Evolutionary conservation across 2,329 filamentous ascomycete species (phyloP).

Genomic region (Calonectria hongkongensis): DNA sequence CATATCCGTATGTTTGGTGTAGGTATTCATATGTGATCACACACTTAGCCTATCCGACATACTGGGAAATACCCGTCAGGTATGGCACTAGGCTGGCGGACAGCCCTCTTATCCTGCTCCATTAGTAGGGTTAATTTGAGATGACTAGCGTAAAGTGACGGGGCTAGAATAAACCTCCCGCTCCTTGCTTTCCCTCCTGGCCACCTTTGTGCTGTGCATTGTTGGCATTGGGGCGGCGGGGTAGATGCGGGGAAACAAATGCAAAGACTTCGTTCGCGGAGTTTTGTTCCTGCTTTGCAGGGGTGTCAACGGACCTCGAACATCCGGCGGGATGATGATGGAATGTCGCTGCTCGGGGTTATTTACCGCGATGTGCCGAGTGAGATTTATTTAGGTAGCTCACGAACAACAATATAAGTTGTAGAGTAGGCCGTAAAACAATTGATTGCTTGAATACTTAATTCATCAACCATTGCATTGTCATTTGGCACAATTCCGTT

Average conservation of each 20-base stretch:
- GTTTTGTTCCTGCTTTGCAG: background rate
- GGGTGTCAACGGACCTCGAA: background rate
- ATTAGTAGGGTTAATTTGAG: background rate
- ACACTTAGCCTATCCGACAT: background rate
- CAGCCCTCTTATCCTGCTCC: background rate
- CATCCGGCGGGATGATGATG: background rate
- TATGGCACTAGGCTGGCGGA: background rate
- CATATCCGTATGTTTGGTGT: too few species aligned
- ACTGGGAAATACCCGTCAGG: background rate
- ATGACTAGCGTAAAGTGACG: too few species aligned
- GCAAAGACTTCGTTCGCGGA: constrained; percentile 9
- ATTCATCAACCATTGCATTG: background rate
- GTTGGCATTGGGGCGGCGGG: background rate
- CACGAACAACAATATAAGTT: background rate
- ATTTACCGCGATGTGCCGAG: constrained; percentile 14
- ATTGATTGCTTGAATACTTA: background rate
- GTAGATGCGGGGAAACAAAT: background rate
- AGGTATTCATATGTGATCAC: too few species aligned
- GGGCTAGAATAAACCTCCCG: background rate
- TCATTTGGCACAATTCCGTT: background rate
- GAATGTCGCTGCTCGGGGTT: background rate
- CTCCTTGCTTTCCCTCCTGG: background rate
- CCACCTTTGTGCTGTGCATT: background rate
- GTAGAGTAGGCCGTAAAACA: background rate
- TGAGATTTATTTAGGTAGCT: background rate